A percentile compares a stretch with the other conserved stretches of the same genome.
These are phyloP conservation scores for Wickerhamomyces mucosus DNA, from an alignment of 805 yeast genomes.

Conservation along the genomic window DNA sequence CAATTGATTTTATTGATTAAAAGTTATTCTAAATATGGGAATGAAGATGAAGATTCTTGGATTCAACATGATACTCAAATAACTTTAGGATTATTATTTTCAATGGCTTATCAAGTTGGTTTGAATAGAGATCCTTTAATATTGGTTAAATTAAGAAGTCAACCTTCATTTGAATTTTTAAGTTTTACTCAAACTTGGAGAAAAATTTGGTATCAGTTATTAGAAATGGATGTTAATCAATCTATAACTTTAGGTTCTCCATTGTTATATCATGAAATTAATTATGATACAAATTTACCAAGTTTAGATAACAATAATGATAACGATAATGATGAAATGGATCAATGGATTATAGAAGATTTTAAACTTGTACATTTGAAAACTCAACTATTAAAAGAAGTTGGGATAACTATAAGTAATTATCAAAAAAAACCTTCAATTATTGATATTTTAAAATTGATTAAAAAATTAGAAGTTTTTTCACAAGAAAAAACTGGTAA, in stretches of 20 bases:
- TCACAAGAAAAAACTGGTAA: conserved; percentile 19
- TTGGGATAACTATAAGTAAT: conserved; percentile 24
- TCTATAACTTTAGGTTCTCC: conserved; percentile 10
- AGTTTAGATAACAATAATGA: conserved; percentile 23
- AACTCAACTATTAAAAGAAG: conserved; percentile 20
- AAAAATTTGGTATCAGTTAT: conserved; percentile 16
- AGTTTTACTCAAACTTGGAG: conserved; percentile 22
- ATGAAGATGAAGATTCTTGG: conserved; percentile 48
- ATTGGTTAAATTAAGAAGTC: conserved; percentile 18
- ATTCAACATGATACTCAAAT: conserved; percentile 41
- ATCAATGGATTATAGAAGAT: conserved; percentile 25
- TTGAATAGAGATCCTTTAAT: conserved; percentile 44
- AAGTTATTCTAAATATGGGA: conserved; percentile 38
- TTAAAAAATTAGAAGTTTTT: conserved; percentile 27
- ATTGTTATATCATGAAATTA: conserved; percentile 9
- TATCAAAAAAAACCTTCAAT: conserved; percentile 26
- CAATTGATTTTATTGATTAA: conserved; percentile 43
- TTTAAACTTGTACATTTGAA: conserved; percentile 23
- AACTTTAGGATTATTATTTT: conserved; percentile 38
- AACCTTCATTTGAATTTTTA: too few relatives aligned
- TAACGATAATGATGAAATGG: conserved; percentile 27
- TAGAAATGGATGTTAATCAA: conserved; percentile 16
- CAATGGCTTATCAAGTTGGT: conserved; percentile 46
- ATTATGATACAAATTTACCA: conserved; percentile 18
- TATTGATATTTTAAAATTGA: conserved; percentile 22